phyloP scores from a whole-genome alignment of 768 basidiomycete genomes.

The Grammothele lineata region DNA sequence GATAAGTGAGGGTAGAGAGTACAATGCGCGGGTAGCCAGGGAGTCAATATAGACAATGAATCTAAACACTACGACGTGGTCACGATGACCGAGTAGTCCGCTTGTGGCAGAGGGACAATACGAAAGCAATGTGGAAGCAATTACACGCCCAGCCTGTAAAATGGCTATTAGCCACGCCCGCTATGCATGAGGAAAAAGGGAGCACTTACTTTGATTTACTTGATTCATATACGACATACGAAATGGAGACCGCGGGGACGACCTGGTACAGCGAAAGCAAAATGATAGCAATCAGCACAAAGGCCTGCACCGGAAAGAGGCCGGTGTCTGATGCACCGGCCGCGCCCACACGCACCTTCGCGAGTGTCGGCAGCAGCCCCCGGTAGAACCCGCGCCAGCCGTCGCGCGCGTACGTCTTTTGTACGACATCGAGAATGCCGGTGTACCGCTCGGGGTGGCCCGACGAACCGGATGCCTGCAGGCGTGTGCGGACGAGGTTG shows the following conservation, averaged over 20 bases:
- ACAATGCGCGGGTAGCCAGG: constrained; percentile 13
- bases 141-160: constrained; percentile 48
- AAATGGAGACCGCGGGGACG: constrained; percentile 94
- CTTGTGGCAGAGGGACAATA: not conserved
- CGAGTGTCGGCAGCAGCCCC: constrained; percentile 86
- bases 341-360: constrained; percentile 56
- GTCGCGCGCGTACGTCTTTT: constrained; percentile 76
- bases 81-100: too few relatives aligned
- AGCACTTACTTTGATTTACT: constrained; percentile 67
- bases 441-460: constrained; percentile 91
- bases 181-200: constrained; percentile 4
- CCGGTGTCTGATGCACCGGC: constrained; percentile 10
- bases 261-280: constrained; percentile 60
- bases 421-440: constrained; percentile 81
- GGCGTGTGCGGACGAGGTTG: constrained; percentile 86
- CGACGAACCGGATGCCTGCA: constrained; percentile 94
- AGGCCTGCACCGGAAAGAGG: not conserved
- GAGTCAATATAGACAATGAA: not conserved
- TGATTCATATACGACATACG: constrained; percentile 91
- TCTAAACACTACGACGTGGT: too few relatives aligned
- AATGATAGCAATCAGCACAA: not conserved
- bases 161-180: constrained; percentile 2
- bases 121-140: constrained; percentile 14
- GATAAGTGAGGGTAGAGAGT: constrained; percentile 15
- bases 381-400: constrained; percentile 95